phyloP scores from a whole-genome alignment of 1,284 basidiomycete genomes.

The Mycena citricolor region DNA sequence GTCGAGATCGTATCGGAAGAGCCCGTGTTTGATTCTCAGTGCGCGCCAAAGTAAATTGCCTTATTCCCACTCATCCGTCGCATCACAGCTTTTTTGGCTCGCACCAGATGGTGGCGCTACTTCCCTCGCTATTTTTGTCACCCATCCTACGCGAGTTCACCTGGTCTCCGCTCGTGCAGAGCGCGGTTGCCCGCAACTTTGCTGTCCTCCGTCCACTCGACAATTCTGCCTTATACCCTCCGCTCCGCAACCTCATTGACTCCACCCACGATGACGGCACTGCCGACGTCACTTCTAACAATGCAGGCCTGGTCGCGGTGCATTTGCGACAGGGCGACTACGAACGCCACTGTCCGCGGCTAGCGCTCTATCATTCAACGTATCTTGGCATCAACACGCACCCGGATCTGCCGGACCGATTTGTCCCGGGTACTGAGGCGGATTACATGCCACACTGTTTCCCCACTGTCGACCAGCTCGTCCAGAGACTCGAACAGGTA shows the following conservation, averaged over 20 bases:
- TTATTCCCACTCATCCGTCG: background rate
- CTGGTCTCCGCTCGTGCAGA: conserved; percentile 62
- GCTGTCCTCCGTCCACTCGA: conserved; percentile 41
- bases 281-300: conserved; percentile 33
- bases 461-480: conserved; percentile 54
- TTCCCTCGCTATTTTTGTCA: conserved; percentile 45
- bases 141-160: conserved; percentile 52
- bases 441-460: conserved; percentile 58
- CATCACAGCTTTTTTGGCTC: conserved; percentile 51
- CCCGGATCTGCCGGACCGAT: conserved; percentile 49
- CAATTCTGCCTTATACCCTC: conserved; percentile 26
- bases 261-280: conserved; percentile 23
- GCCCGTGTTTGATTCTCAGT: conserved; percentile 51
- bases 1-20: conserved; percentile 46
- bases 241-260: conserved; percentile 22
- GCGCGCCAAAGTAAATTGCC: conserved; percentile 25
- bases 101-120: conserved; percentile 45
- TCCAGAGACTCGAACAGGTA: conserved; percentile 28
- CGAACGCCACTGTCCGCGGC: conserved; percentile 55
- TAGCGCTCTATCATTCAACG: conserved; percentile 46
- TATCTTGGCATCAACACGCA: conserved; percentile 64
- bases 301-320: conserved; percentile 62
- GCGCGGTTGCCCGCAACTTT: conserved; percentile 51
- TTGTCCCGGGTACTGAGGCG: conserved; percentile 33
- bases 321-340: conserved; percentile 72